phyloP scores from a whole-genome alignment of 78 protist species.

The Speleostelium caveatum region DNA sequence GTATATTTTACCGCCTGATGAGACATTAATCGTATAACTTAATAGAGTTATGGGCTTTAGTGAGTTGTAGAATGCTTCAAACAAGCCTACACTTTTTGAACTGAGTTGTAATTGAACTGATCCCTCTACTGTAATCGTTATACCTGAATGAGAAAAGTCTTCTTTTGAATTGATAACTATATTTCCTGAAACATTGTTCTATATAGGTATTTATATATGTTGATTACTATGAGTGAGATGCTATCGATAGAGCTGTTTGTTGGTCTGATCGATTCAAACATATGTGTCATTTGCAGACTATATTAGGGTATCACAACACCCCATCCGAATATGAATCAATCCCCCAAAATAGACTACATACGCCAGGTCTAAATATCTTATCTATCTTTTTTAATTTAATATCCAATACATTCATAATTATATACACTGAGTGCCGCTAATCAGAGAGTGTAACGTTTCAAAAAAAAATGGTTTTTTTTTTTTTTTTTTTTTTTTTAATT shows the following conservation, averaged over 20 bases:
- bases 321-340: neutral
- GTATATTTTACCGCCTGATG: slow-evolving; percentile 76
- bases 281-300: neutral
- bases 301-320: neutral
- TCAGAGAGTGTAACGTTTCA: neutral
- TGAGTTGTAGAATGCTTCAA: slow-evolving; percentile 90
- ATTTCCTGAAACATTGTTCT: slow-evolving; percentile 72
- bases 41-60: slow-evolving; percentile 86
- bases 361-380: slow-evolving; percentile 67
- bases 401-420: slow-evolving; percentile 59
- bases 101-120: slow-evolving; percentile 81
- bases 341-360: neutral
- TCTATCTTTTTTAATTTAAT: slow-evolving; percentile 70
- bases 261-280: neutral
- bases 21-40: slow-evolving; percentile 35
- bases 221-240: neutral
- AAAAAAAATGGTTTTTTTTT: too few relatives aligned
- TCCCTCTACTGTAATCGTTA: slow-evolving; percentile 70
- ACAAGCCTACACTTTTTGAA: slow-evolving; percentile 85
- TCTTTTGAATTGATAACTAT: slow-evolving; percentile 60
- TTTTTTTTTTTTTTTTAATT: too few relatives aligned
- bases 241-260: neutral
- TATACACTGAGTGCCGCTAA: neutral
- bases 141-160: slow-evolving; percentile 73
- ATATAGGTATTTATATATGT: neutral